Percentiles rank a stretch among this genome's conserved stretches.
Evolutionary conservation across 176 grass and related monocot genomes (phyloP).

Genomic region (Aegilops speltoides): DNA sequence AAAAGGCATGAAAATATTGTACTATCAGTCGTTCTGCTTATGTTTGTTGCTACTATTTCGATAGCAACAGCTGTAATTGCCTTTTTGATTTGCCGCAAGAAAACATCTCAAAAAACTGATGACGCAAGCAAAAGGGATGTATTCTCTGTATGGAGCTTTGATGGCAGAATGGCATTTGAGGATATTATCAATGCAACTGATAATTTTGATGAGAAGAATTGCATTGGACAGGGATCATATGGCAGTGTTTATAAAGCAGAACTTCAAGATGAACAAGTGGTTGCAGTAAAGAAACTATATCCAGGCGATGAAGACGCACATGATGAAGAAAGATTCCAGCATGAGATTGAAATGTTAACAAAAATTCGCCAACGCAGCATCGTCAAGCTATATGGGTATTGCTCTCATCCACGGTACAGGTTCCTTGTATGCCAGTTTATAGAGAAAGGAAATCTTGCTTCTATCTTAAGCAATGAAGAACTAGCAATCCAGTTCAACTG

Average conservation of each 20-base stretch:
- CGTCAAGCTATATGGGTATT: slow-evolving; percentile 28
- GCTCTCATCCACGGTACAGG: background rate
- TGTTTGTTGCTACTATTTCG: background rate
- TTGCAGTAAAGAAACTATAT: slow-evolving; percentile 26
- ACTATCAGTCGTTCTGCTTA: background rate
- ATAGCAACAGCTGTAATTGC: background rate
- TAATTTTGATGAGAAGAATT: slow-evolving; percentile 21
- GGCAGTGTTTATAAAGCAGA: slow-evolving; percentile 10
- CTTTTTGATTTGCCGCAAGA: background rate
- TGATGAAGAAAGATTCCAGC: slow-evolving; percentile 11
- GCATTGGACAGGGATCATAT: slow-evolving; percentile 27
- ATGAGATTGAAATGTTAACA: slow-evolving; percentile 23
- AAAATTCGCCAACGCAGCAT: slow-evolving; percentile 23
- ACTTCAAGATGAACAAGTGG: background rate
- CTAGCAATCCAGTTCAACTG: slow-evolving; percentile 6
- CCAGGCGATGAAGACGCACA: background rate
- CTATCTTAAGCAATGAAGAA: slow-evolving; percentile 4
- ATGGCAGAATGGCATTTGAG: slow-evolving; percentile 24
- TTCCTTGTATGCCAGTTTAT: slow-evolving; percentile 31
- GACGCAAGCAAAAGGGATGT: background rate
- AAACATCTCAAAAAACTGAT: background rate
- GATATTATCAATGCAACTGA: slow-evolving; percentile 26
- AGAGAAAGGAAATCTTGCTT: slow-evolving; percentile 16
- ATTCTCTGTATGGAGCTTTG: slow-evolving; percentile 26
- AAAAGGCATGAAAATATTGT: background rate